Conservation (phyloP, 106 monocot species). For the Dioscorea zingiberensis region DNA sequence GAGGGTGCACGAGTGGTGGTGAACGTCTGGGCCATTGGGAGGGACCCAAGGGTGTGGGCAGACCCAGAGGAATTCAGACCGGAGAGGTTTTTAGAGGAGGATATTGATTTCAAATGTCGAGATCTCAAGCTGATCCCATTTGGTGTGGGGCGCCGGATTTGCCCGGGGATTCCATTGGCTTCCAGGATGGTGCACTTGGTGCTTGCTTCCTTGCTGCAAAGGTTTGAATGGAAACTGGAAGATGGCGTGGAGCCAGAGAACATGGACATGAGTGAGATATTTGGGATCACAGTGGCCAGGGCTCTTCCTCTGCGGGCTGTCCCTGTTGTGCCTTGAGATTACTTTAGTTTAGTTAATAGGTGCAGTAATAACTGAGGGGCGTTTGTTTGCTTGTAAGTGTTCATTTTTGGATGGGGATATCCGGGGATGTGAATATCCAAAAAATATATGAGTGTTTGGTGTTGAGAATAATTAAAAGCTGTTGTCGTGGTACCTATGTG, state of each 20-base stretch:
- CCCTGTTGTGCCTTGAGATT: not conserved
- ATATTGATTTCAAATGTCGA: slow-evolving; percentile 9
- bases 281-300: slow-evolving; percentile 13
- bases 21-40: slow-evolving; percentile 31
- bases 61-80: slow-evolving; percentile 26
- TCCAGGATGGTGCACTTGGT: slow-evolving; percentile 9
- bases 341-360: no score
- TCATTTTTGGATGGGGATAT: no score
- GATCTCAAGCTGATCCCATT: slow-evolving; percentile 22
- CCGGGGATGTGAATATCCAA: no score
- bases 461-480: no score
- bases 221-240: slow-evolving; percentile 17
- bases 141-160: slow-evolving; percentile 16
- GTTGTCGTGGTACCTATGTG: no score
- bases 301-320: slow-evolving; percentile 16
- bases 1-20: slow-evolving; percentile 11
- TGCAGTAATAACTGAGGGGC: no score
- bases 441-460: no score
- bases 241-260: slow-evolving; percentile 12
- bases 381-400: no score
- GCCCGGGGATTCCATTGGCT: slow-evolving; percentile 19
- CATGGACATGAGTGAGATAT: slow-evolving; percentile 27
- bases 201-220: slow-evolving; percentile 16
- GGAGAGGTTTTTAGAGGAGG: slow-evolving; percentile 24
- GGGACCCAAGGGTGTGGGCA: slow-evolving; percentile 19